These are phyloP conservation scores for Globisporangium parvum DNA, from an alignment of 352 stramenopile species.

Conservation along the genomic window DNA sequence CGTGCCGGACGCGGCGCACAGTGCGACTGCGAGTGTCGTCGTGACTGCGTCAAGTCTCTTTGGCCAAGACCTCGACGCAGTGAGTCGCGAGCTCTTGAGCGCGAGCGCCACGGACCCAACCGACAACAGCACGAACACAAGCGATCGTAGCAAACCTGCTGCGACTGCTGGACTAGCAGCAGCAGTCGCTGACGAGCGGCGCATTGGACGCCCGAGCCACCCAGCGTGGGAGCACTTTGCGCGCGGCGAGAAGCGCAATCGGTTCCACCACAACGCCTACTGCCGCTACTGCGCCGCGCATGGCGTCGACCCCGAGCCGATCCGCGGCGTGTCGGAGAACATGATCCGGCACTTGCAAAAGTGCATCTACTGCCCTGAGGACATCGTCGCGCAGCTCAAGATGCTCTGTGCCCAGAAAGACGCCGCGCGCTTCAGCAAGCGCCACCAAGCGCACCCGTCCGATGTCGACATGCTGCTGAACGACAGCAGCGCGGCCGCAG, in stretches of 20 bases:
- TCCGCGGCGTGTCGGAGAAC: constrained; percentile 71
- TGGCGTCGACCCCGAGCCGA: constrained; percentile 31
- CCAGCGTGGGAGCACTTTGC: constrained; percentile 76
- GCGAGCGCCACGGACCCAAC: background rate
- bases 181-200: constrained; percentile 48
- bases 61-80: constrained; percentile 13
- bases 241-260: constrained; percentile 73
- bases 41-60: constrained; percentile 8
- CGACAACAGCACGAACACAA: background rate
- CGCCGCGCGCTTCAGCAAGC: constrained; percentile 66
- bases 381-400: constrained; percentile 62
- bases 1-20: background rate
- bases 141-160: background rate
- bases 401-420: constrained; percentile 65
- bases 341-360: constrained; percentile 84
- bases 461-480: constrained; percentile 35
- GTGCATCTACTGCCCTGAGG: constrained; percentile 63
- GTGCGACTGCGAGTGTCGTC: background rate
- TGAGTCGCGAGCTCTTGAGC: constrained; percentile 7
- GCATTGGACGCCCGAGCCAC: constrained; percentile 62
- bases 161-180: background rate
- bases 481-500: constrained; percentile 14
- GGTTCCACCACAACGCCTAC: constrained; percentile 78
- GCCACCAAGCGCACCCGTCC: constrained; percentile 35
- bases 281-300: constrained; percentile 65